These are phyloP conservation scores for Cryptosporidium andersoni DNA, from an alignment of 169 alveolate genomes.

Conservation along the genomic window DNA sequence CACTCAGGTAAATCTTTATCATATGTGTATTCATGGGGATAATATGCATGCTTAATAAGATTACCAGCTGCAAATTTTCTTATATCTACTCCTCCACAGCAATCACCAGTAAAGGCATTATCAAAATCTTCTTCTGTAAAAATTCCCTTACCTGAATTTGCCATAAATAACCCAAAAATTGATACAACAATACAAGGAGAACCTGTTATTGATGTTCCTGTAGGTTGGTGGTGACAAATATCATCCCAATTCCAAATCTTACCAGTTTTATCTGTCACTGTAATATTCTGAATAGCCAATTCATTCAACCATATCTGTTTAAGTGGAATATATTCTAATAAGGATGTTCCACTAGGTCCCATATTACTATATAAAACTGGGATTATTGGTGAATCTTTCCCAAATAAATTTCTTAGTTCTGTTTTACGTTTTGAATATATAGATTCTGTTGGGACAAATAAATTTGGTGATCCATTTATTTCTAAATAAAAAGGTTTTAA, in stretches of 20 bases:
- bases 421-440: conserved; percentile 28
- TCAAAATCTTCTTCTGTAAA: conserved; percentile 56
- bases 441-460: conserved; percentile 50
- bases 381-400: conserved; percentile 23
- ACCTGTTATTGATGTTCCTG: conserved; percentile 52
- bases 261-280: conserved; percentile 52
- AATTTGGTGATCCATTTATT: conserved; percentile 59
- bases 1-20: conserved; percentile 45
- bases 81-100: conserved; percentile 55
- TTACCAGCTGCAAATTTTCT: conserved; percentile 65
- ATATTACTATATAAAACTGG: conserved; percentile 67
- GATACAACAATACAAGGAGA: conserved; percentile 55
- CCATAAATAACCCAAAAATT: conserved; percentile 48
- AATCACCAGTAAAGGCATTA: conserved; percentile 55
- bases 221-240: conserved; percentile 64
- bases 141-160: conserved; percentile 41
- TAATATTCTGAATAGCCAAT: conserved; percentile 54
- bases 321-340: conserved; percentile 25
- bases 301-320: conserved; percentile 67
- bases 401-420: conserved; percentile 34
- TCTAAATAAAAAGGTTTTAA: conserved; percentile 52
- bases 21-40: conserved; percentile 43
- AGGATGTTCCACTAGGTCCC: conserved; percentile 55
- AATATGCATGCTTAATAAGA: conserved; percentile 33
- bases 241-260: conserved; percentile 65